A percentile compares a stretch with the other conserved stretches of the same genome.
phyloP scores from a whole-genome alignment of 2,329 filamentous ascomycete species.

The Aspergillus ustus region DNA sequence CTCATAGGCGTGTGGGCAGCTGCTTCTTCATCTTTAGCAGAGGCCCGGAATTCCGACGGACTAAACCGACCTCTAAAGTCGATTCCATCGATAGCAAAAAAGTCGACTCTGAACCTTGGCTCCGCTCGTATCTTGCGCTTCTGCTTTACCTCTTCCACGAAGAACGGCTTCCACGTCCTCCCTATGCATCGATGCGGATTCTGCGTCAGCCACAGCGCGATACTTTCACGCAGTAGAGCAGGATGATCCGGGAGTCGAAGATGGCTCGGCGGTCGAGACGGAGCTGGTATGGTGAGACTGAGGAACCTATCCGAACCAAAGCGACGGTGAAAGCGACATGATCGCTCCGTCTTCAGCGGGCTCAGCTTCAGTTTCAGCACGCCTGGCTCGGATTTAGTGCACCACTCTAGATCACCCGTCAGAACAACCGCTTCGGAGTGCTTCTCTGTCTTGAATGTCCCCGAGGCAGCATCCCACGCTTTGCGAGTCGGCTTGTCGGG shows the following conservation, averaged over 20 bases:
- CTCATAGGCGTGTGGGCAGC: slow-evolving; percentile 42
- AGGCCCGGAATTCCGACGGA: slow-evolving; percentile 26
- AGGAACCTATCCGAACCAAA: slow-evolving; percentile 54
- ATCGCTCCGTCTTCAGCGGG: slow-evolving; percentile 46
- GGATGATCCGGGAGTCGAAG: slow-evolving; percentile 28
- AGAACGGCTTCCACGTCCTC: slow-evolving; percentile 51
- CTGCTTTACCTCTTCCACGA: slow-evolving; percentile 44
- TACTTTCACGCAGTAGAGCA: slow-evolving; percentile 36
- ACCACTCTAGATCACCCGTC: slow-evolving; percentile 47
- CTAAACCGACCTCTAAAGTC: slow-evolving; percentile 38
- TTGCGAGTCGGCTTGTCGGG: slow-evolving; percentile 37
- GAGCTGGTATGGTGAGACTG: slow-evolving; percentile 43
- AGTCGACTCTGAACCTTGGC: slow-evolving; percentile 38
- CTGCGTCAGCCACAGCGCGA: slow-evolving; percentile 47
- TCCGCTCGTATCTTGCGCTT: slow-evolving; percentile 35
- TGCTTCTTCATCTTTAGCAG: slow-evolving; percentile 24
- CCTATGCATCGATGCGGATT: slow-evolving; percentile 46
- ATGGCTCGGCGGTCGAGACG: slow-evolving; percentile 33
- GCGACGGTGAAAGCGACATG: slow-evolving; percentile 51
- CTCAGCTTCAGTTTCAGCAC: slow-evolving; percentile 47
- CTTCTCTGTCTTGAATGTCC: slow-evolving; percentile 37
- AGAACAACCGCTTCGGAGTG: slow-evolving; percentile 46
- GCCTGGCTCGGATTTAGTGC: slow-evolving; percentile 34
- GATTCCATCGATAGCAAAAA: slow-evolving; percentile 52
- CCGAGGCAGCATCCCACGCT: slow-evolving; percentile 42